Evolutionary conservation across 345 rosid species (phyloP).

Genomic region (Turnera subulata): DNA sequence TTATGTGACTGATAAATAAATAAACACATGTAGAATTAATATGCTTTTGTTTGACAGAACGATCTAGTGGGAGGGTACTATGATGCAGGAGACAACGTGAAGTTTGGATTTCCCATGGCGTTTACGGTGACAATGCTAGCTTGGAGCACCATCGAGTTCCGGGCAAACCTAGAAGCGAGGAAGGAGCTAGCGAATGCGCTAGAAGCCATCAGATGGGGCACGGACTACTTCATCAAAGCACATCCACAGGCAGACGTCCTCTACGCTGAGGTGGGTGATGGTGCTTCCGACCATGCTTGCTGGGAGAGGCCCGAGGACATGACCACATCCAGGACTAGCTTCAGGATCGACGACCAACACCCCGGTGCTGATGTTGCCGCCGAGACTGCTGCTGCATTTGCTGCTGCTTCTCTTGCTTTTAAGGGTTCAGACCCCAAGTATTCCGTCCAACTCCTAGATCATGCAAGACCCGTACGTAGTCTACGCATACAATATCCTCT

Average conservation of each 20-base stretch:
- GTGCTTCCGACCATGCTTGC: slow-evolving; percentile 44
- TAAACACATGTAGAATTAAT: no score
- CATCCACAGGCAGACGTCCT: slow-evolving; percentile 42
- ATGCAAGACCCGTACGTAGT: slow-evolving; percentile 1
- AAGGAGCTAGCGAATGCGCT: slow-evolving; percentile 54
- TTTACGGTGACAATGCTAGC: slow-evolving; percentile 54
- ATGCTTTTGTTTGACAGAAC: slow-evolving; percentile 19
- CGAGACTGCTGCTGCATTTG: slow-evolving; percentile 13
- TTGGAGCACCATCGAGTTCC: slow-evolving; percentile 57
- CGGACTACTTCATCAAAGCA: slow-evolving; percentile 58
- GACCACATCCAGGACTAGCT: slow-evolving; percentile 2
- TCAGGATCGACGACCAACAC: slow-evolving; percentile 3
- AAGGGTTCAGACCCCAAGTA: background rate
- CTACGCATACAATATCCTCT: no score
- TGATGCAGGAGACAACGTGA: slow-evolving; percentile 63
- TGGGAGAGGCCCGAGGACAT: slow-evolving; percentile 53
- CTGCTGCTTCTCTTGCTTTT: slow-evolving; percentile 9
- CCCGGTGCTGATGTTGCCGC: slow-evolving; percentile 14
- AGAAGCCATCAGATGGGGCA: slow-evolving; percentile 51
- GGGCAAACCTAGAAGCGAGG: slow-evolving; percentile 28
- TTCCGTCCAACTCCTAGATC: background rate
- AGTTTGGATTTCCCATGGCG: slow-evolving; percentile 66
- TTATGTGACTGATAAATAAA: no score
- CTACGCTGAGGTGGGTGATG: slow-evolving; percentile 45
- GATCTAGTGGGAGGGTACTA: slow-evolving; percentile 61